phyloP scores from a whole-genome alignment of 176 grass and related monocot genomes.

The Canna indica region DNA sequence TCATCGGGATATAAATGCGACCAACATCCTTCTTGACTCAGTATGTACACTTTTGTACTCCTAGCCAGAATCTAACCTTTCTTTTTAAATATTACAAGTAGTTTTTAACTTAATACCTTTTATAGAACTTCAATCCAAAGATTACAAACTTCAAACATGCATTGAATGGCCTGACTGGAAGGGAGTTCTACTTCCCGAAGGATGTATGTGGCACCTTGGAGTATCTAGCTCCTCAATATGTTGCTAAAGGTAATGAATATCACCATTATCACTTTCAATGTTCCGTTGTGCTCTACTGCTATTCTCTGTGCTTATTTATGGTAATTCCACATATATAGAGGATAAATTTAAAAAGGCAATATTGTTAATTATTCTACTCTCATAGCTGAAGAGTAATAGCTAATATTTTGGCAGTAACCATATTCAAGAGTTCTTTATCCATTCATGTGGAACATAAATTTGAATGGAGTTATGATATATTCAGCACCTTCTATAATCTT shows the following conservation, averaged over 20 bases:
- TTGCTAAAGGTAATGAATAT: neutral
- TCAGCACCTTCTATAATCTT: neutral
- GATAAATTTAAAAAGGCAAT: too few species aligned
- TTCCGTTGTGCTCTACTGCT: too few species aligned
- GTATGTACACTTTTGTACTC: neutral
- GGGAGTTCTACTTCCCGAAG: neutral
- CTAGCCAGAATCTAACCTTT: neutral
- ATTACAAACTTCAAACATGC: neutral
- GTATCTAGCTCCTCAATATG: neutral
- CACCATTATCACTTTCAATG: too few species aligned
- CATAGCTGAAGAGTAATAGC: too few species aligned
- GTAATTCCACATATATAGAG: too few species aligned
- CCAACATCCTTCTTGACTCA: too few species aligned
- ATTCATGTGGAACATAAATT: neutral
- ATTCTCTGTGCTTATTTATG: too few species aligned
- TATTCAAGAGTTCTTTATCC: neutral
- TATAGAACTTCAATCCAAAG: slow-evolving; percentile 2
- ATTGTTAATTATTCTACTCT: too few species aligned
- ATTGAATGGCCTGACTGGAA: neutral
- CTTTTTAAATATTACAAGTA: neutral
- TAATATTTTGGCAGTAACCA: neutral
- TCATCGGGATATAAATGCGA: neutral
- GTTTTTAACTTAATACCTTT: neutral
- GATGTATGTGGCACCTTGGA: neutral
- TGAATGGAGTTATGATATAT: neutral